These are phyloP conservation scores for Dimargaris cristalligena DNA, from an alignment of 192 early-diverging fungal species.

Conservation along the genomic window DNA sequence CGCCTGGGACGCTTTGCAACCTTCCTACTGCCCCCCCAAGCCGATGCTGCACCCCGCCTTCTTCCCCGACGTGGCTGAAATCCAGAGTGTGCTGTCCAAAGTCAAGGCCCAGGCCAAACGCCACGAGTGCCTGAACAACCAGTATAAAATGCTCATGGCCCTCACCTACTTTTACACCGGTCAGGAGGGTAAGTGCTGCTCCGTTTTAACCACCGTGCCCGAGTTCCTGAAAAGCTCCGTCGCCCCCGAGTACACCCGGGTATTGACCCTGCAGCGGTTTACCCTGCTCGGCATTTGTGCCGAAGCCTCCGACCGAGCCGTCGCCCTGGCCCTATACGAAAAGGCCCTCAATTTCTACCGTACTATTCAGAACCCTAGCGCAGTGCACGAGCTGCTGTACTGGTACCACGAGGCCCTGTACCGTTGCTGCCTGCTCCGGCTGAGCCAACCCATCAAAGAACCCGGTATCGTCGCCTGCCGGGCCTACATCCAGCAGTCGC, in stretches of 20 bases:
- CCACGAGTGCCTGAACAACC: neutral
- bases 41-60: neutral
- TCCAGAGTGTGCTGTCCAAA: neutral
- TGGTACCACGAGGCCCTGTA: slow-evolving; percentile 60
- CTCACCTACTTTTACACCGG: slow-evolving; percentile 36
- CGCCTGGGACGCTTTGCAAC: neutral
- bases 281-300: slow-evolving; percentile 25
- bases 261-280: neutral
- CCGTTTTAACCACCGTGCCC: slow-evolving; percentile 15
- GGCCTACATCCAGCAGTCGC: slow-evolving; percentile 23
- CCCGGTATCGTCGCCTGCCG: slow-evolving; percentile 15
- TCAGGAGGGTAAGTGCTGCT: slow-evolving; percentile 24
- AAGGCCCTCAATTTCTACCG: slow-evolving; percentile 23
- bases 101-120: neutral
- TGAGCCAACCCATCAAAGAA: slow-evolving; percentile 15
- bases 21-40: neutral
- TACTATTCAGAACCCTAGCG: slow-evolving; percentile 20
- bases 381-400: slow-evolving; percentile 32
- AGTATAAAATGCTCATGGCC: slow-evolving; percentile 34
- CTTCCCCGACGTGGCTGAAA: neutral
- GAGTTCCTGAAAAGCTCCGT: slow-evolving; percentile 21
- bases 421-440: slow-evolving; percentile 31
- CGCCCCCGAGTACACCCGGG: slow-evolving; percentile 12
- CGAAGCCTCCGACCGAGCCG: slow-evolving; percentile 25
- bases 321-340: slow-evolving; percentile 34